Evolutionary conservation across 2,329 filamentous ascomycete genomes (phyloP).

Genomic region (Fusarium lyarnte): DNA sequence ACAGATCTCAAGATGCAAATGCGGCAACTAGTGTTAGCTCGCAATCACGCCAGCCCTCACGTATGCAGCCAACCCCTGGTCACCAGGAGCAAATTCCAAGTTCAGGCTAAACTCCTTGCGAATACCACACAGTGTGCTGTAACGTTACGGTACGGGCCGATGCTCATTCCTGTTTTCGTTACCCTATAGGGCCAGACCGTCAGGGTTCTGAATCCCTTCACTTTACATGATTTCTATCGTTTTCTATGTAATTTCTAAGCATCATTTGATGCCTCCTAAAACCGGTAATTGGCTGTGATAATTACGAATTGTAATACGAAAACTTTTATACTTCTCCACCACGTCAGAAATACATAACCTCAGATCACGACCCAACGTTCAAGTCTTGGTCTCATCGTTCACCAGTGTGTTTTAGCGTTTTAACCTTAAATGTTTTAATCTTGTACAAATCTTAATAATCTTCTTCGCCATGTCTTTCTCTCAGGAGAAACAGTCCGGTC

Average conservation of each 20-base stretch:
- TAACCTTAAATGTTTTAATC: not conserved
- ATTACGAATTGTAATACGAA: not conserved
- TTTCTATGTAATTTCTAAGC: not conserved
- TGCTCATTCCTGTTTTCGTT: not conserved
- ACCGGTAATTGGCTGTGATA: fast-evolving
- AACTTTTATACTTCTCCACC: not conserved
- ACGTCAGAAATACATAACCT: not conserved
- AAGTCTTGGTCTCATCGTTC: fast-evolving
- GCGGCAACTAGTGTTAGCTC: not conserved
- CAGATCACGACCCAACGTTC: fast-evolving
- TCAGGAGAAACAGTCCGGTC: not conserved
- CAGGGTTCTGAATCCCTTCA: not conserved
- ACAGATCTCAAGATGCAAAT: not conserved
- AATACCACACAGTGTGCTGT: not conserved
- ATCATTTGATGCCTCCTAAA: not conserved
- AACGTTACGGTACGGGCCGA: not conserved
- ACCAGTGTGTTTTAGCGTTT: not conserved
- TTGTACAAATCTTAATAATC: fast-evolving
- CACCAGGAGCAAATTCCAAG: not conserved
- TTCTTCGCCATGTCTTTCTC: not conserved
- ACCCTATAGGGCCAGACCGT: not conserved
- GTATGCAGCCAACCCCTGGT: not conserved
- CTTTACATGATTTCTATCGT: not conserved
- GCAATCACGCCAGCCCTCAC: not conserved
- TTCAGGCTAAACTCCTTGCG: not conserved